Conservation (phyloP, 2,329 filamentous ascomycete genomes). For the Pseudogymnoascus destructans region DNA sequence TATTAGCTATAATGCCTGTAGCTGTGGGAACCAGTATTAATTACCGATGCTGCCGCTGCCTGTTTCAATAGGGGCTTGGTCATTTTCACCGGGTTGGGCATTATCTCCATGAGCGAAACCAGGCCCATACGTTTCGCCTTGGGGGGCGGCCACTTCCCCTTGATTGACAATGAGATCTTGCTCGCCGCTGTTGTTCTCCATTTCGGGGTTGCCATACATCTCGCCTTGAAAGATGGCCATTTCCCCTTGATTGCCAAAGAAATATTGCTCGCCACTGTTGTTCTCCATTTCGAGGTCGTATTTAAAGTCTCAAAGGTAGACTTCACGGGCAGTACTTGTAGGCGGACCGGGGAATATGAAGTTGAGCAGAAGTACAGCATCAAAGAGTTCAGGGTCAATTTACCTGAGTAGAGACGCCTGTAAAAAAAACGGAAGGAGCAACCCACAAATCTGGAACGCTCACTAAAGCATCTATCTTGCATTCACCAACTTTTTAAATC, state of each 20-base stretch:
- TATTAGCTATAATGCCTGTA: background rate
- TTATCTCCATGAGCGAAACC: background rate
- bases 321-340: too few species aligned
- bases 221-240: background rate
- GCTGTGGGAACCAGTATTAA: background rate
- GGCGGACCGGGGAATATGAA: too few species aligned
- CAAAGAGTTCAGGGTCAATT: background rate
- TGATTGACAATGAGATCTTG: background rate
- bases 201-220: background rate
- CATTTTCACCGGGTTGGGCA: background rate
- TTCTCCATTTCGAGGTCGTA: background rate
- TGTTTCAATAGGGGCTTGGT: background rate
- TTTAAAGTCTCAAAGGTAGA: too few species aligned
- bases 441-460: background rate
- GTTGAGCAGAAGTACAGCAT: background rate
- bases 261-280: background rate
- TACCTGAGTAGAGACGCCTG: background rate
- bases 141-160: background rate
- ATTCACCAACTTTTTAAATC: background rate
- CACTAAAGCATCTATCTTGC: background rate
- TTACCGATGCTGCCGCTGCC: background rate
- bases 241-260: background rate
- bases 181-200: background rate
- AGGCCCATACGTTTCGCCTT: background rate
- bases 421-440: background rate